Evolutionary conservation across 164 flowering plant species (phyloP), one percentile per base, ranked within the genome.

Genomic region (Aristolochia fimbriata): DNA sequence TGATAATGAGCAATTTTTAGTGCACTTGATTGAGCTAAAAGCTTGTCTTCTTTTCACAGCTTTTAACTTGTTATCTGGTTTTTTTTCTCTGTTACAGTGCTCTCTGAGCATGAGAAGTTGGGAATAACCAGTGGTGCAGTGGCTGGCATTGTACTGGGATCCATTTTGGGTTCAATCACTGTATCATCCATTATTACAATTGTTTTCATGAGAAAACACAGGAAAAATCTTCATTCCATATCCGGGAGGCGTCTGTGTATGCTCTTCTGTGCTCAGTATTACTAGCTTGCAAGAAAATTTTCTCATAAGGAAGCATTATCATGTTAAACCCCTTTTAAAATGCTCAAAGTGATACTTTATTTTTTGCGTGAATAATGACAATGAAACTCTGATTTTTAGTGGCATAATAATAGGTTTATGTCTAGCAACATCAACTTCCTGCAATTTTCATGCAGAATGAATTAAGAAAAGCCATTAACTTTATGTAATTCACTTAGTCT

Each of bases 81-180:
- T 51, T 15, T 45, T 47, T 45, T 62, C 65, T 11, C 31, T 64
- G 22, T 37, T 68, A 52, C 62, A 80, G 91, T 62, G 56, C n/a
- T 43, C 67, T 20, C 55, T 45, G 61, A 33, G 47, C 16, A 67
- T 55, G 51, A 30, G 27, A 68, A 48, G n/a, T 59, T 51, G 45
- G 64, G 67, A n/a, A 69, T 78, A 49, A 73, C 75, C 65, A 79
- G 71, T 58, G 84, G 78, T 17, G 65, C 73, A 9, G 51, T 80
- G 70, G 82, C 64, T 30, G 80, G 73, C 21, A 67, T 77, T 46
- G 61, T 81, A 62, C 8, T 81, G 51, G 86, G 68, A 31, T 69
- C 79, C 5, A 45, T 76, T 45, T 74, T 71, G 19, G 62, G 59
- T 63, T 73, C 74, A n/a, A 49, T 77, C 50, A 19, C 63, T 13